Base-by-base conservation (phyloP, 495 filamentous ascomycete genomes). In the Tuber umbilicatum region DNA sequence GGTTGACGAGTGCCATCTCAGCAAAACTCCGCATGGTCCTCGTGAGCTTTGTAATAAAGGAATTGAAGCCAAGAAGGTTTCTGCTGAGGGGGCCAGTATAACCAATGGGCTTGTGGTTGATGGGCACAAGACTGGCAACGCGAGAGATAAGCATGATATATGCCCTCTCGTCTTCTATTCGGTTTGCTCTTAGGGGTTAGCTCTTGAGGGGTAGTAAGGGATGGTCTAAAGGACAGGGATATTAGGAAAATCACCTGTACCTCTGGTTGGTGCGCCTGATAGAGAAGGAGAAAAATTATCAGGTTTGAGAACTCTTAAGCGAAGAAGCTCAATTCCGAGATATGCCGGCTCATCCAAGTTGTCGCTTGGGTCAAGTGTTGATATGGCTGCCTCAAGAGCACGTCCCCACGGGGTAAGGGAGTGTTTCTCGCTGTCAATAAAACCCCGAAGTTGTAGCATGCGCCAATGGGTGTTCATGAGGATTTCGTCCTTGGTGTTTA, bases 41-140 rank as follows among this genome's bases (percentile, higher is more conserved):
- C 31, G 94, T 92, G 43, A 97, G 90, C 74, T 91, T 89, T 12
- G 90, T 90, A 55, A 91, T 90, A 75, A 97, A 86, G 0, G 93
- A 93, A 75, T 93, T 92, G 85, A 93, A 98, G 41, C 90, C 91
- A 17, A 98, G 87, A 67, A 98, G 86, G 79, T 95, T 92, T 81
- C 94, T 90, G 86, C 92, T 97, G 1, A 99, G 86, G 0, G 95
- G 95, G 1, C 95, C 95, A 38, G 95, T 97, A 84, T 97, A 99
- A 38, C 96, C 94, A 79, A 94, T 94, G 9, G 87, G 85, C 77
- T 92, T 88, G 81, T 99, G 95, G 42, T 89, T 89, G 38, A 99
- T 85, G 78, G 91, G 91, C 69, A 91, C 89, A 77, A 98, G 86
- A 70, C 90, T 93, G 21, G 94, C 91, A 73, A 95, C 91, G 60